phyloP scores from a whole-genome alignment of 257 asterid genomes.

The Solanum bulbocastanum region DNA sequence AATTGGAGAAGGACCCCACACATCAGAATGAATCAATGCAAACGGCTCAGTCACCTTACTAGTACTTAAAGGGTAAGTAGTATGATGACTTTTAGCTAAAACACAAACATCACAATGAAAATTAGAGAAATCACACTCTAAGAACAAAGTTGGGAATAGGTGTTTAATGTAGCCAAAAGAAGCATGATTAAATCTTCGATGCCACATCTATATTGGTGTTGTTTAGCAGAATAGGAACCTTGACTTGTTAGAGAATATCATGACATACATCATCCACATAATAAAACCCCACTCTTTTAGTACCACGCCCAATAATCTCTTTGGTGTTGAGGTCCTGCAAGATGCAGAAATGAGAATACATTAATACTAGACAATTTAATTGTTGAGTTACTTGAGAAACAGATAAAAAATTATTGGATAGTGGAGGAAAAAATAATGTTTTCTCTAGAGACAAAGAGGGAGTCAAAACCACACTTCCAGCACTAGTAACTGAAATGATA shows the following conservation, averaged over 20 bases:
- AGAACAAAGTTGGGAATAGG: not conserved
- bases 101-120: not conserved
- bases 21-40: not conserved
- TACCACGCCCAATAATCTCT: slow-evolving; percentile 10
- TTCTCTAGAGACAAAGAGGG: not conserved
- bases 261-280: not conserved
- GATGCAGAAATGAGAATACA: not conserved
- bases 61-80: not conserved
- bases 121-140: not conserved
- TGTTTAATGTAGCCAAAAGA: not conserved
- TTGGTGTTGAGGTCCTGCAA: not conserved
- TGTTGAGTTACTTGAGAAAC: not conserved
- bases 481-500: too few relatives aligned
- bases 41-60: not conserved
- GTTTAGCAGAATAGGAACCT: not conserved
- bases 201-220: not conserved
- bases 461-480: not conserved
- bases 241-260: not conserved
- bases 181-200: not conserved
- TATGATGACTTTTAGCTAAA: not conserved
- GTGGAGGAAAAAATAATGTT: not conserved
- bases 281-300: slow-evolving; percentile 2
- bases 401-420: not conserved
- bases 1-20: not conserved
- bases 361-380: not conserved